phyloP scores from a whole-genome alignment of 2,329 filamentous ascomycete genomes.

The Mycosphaerella sp. region DNA sequence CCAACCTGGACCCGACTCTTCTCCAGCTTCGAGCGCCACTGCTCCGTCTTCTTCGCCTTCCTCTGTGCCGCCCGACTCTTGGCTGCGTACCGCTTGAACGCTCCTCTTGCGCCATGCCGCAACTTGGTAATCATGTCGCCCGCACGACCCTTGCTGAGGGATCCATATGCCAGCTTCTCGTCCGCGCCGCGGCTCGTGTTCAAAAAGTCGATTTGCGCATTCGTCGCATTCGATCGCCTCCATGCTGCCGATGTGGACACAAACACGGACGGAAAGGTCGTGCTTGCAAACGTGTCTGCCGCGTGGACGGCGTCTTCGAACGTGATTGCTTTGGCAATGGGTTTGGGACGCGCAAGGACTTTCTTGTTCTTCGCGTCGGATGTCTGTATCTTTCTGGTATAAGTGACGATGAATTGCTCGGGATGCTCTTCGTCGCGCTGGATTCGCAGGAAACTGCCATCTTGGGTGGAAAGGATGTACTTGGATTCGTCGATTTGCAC shows the following conservation, averaged over 20 bases:
- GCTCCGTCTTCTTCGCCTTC: conserved; percentile 43
- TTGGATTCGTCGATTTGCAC: conserved; percentile 65
- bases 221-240: conserved; percentile 59
- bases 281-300: conserved; percentile 58
- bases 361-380: conserved; percentile 33
- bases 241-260: conserved; percentile 62
- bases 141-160: conserved; percentile 72
- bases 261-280: conserved; percentile 45
- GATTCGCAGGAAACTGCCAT: conserved; percentile 55
- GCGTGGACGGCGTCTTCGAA: conserved; percentile 74
- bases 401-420: conserved; percentile 36
- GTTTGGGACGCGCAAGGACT: conserved; percentile 62
- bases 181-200: conserved; percentile 56
- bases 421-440: conserved; percentile 34
- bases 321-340: conserved; percentile 58
- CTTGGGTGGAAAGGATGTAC: conserved; percentile 61
- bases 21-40: conserved; percentile 35
- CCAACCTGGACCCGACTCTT: conserved; percentile 1
- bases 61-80: conserved; percentile 34
- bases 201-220: conserved; percentile 59
- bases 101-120: conserved; percentile 68
- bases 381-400: conserved; percentile 36
- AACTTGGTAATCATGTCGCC: conserved; percentile 89
- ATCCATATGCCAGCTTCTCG: conserved; percentile 48
- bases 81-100: conserved; percentile 41